Conservation (phyloP, 352 stramenopile genomes). For the Pythium plurisporium region DNA sequence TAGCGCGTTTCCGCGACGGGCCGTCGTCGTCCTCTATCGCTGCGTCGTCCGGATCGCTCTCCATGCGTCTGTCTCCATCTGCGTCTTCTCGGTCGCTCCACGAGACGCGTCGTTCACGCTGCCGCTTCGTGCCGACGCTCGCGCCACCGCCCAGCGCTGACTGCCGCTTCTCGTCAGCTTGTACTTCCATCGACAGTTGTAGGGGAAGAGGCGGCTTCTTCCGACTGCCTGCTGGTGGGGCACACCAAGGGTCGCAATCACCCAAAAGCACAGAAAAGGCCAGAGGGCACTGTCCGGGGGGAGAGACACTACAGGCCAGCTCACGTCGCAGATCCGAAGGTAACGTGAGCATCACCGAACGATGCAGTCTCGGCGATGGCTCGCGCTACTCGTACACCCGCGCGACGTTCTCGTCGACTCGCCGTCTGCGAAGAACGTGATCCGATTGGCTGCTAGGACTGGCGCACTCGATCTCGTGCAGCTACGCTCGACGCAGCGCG, state of each 20-base stretch:
- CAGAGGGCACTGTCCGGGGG: constrained; percentile 7
- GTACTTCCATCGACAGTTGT: not conserved
- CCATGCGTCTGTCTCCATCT: constrained; percentile 15
- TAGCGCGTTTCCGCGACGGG: constrained; percentile 41
- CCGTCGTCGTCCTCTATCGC: constrained; percentile 12
- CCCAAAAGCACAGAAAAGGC: constrained; percentile 17
- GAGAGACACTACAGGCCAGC: too few relatives aligned
- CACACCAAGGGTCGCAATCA: constrained; percentile 23
- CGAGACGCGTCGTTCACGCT: constrained; percentile 4
- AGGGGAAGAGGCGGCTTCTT: not conserved
- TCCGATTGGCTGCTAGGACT: not conserved
- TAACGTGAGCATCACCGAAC: too few relatives aligned
- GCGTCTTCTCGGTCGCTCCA: constrained; percentile 8
- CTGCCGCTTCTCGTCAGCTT: not conserved
- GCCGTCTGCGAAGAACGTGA: not conserved
- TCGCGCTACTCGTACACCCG: constrained; percentile 29
- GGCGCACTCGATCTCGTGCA: constrained; percentile 28
- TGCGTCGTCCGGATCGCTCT: constrained; percentile 6
- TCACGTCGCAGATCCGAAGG: too few relatives aligned
- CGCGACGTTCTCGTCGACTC: constrained; percentile 14
- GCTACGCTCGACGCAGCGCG: constrained; percentile 19
- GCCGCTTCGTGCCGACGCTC: constrained; percentile 19
- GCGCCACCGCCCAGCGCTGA: not conserved
- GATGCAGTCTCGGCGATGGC: not conserved
- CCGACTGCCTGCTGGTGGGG: not conserved